Base-by-base conservation (phyloP, 768 basidiomycete species). In the Amanita molliuscula region DNA sequence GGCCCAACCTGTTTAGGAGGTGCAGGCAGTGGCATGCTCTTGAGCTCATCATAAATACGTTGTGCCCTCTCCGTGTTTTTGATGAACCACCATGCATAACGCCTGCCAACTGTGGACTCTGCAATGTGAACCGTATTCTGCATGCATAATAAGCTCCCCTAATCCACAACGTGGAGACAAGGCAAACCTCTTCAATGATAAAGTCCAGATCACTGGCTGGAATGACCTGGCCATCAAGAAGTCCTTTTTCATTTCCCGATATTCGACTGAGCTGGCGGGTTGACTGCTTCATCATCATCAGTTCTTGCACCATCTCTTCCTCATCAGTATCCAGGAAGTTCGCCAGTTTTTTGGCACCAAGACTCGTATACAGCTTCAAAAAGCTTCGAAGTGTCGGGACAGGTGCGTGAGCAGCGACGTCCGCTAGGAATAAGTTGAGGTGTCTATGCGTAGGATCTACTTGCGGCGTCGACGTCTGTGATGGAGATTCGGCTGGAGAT, bases 21-120 rank as follows among this genome's bases (percentile, higher is more conserved):
- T 16, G 60, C 58, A 8, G 77, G 76, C 26, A 78, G 63, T 4
- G 76, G 75, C 61, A 70, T 67, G 50, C 63, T 67, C 51, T 72
- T 82, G 56, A 96, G 70, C 53, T 84, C 83, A 58, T 94, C 91
- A 54, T 84, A 74, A 50, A 94, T 87, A 56, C 88, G 79, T 60
- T 91, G 88, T 21, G 92, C 84, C 56, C 92, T 81, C 65, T 96
- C 93, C 4, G 91, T 89, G 65, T 94, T 91, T 57, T 92, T 84
- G 67, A 97, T 94, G 70, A 97, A 97, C 89, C 92, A 96, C 34
- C 92, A 90, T 2, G 92, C 95, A 65, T 91, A 97, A 44, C 92
- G 82, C 41, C 95, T 72, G 13, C 93, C 92, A 16, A 95, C 82
- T 0, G 91, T 96, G 18, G 91, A 92, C 65, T 98, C 94, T 3